These are phyloP conservation scores for Symbiodinium natans DNA, from an alignment of 73 alveolate genomes.

Conservation along the genomic window DNA sequence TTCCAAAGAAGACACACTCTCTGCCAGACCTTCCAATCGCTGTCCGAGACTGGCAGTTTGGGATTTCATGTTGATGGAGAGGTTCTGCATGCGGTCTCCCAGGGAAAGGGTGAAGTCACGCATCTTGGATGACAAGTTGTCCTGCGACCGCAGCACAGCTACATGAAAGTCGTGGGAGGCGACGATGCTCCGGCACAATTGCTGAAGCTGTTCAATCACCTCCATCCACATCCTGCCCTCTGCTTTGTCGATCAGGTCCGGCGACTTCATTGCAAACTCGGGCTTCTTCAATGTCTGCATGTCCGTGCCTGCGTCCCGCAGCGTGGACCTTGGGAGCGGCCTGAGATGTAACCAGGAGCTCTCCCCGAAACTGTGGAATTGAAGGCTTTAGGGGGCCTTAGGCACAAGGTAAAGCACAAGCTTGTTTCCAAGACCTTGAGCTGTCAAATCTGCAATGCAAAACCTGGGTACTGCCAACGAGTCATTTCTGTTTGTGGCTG, in stretches of 20 bases:
- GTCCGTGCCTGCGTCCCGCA: background rate
- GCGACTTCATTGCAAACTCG: background rate
- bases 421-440: no score
- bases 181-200: background rate
- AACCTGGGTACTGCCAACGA: background rate
- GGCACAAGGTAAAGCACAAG: background rate
- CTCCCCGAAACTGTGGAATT: background rate
- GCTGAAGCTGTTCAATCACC: background rate
- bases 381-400: background rate
- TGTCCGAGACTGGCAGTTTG: slow-evolving; percentile 24
- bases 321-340: background rate
- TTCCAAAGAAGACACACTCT: slow-evolving; percentile 14
- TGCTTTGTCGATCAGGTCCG: background rate
- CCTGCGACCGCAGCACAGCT: background rate
- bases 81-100: slow-evolving; percentile 35
- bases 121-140: background rate
- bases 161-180: background rate
- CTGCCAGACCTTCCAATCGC: slow-evolving; percentile 14
- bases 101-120: slow-evolving; percentile 4
- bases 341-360: background rate
- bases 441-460: no score
- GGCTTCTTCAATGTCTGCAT: background rate
- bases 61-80: slow-evolving; percentile 42
- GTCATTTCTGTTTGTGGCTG: background rate
- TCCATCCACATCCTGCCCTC: background rate